phyloP scores from a whole-genome alignment of 306 rosid genomes.

The Mucuna pruriens region DNA sequence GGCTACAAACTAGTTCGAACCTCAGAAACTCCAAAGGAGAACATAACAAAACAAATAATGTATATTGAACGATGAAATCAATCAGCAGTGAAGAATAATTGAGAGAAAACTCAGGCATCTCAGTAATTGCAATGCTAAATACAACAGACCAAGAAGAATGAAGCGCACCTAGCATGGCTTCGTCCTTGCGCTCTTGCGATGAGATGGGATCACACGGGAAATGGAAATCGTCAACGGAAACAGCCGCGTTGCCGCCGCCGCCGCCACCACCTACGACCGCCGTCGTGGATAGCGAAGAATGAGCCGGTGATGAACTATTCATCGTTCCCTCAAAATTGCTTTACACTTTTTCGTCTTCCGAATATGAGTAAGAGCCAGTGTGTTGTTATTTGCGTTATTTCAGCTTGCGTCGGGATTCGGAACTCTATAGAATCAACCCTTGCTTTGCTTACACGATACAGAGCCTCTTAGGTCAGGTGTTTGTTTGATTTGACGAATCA shows the following conservation, averaged over 20 bases:
- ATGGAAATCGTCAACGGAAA: conserved; percentile 69
- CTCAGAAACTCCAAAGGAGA: conserved; percentile 1
- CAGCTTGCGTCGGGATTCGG: background rate
- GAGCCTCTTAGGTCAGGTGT: background rate
- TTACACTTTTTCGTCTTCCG: background rate
- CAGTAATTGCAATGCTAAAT: background rate
- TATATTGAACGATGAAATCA: background rate
- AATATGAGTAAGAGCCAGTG: background rate
- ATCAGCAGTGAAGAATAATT: background rate
- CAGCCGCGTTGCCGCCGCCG: conserved; percentile 53
- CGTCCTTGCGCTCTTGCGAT: conserved; percentile 75
- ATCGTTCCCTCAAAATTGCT: conserved; percentile 34
- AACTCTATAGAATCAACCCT: background rate
- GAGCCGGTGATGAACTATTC: conserved; percentile 83
- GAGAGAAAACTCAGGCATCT: background rate
- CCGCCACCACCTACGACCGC: conserved; percentile 70
- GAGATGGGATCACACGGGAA: conserved; percentile 68
- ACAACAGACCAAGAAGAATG: too few relatives aligned
- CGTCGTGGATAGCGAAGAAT: conserved; percentile 79
- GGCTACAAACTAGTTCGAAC: conserved; percentile 33
- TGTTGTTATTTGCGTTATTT: background rate
- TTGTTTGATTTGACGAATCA: background rate
- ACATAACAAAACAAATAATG: conserved; percentile 15
- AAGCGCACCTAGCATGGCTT: conserved; percentile 62
- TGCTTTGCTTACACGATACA: background rate